phyloP scores from a whole-genome alignment of 768 basidiomycete species.

The Kwoniella botswanensis region DNA sequence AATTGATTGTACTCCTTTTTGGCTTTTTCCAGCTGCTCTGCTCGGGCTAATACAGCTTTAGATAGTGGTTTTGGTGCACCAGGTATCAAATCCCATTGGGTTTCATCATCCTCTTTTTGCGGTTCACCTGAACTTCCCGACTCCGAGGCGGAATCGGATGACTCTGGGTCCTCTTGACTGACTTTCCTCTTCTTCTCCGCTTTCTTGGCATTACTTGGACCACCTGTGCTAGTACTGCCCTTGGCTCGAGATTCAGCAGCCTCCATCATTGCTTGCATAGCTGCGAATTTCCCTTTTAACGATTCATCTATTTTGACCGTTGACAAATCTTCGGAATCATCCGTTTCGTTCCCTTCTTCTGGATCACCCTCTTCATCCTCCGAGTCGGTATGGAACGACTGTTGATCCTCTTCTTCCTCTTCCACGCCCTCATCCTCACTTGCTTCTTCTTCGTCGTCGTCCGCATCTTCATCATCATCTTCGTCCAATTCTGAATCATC shows the following conservation, averaged over 20 bases:
- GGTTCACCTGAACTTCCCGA: not conserved
- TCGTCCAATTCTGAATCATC: conserved; percentile 31
- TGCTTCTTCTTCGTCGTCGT: not conserved
- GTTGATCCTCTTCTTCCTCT: conserved; percentile 8
- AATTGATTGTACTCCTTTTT: conserved; percentile 1
- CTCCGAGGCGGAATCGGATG: not conserved
- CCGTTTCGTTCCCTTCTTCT: conserved; percentile 15
- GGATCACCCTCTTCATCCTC: conserved; percentile 9
- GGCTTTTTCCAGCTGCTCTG: conserved; percentile 15
- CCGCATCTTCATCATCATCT: conserved; percentile 3
- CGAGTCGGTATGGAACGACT: conserved; percentile 24
- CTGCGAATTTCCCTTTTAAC: conserved; percentile 13
- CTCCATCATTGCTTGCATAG: conserved; percentile 31
- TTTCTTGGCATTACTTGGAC: conserved; percentile 10
- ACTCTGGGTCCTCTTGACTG: not conserved
- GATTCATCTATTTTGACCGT: conserved; percentile 16
- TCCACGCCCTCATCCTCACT: conserved; percentile 13
- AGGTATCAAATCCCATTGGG: conserved; percentile 28
- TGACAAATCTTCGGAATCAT: conserved; percentile 23
- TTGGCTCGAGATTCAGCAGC: conserved; percentile 26
- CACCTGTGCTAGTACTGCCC: conserved; percentile 3
- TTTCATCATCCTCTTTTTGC: conserved; percentile 24
- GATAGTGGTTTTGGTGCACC: conserved; percentile 19
- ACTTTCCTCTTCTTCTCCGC: conserved; percentile 16
- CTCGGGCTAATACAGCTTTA: conserved; percentile 11